A percentile compares a stretch with the other conserved stretches of the same genome.
phyloP scores from a whole-genome alignment of 164 flowering plant genomes.

The Nymphaea thermarum region DNA sequence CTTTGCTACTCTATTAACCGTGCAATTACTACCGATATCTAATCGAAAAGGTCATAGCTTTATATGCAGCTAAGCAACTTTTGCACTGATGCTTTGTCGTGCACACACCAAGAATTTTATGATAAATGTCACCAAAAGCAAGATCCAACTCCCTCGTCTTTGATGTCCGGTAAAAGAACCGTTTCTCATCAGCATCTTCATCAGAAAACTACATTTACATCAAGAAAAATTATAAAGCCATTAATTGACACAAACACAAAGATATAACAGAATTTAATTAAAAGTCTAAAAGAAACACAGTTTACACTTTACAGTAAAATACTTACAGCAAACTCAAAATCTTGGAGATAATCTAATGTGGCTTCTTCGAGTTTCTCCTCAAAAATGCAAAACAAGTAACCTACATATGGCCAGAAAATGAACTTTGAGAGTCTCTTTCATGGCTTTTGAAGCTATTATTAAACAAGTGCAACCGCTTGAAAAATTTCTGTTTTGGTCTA shows the following conservation, averaged over 20 bases:
- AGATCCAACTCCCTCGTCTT: slow-evolving; percentile 85
- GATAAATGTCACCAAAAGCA: slow-evolving; percentile 87
- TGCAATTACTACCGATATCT: no score
- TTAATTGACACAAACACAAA: background rate
- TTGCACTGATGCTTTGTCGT: no score
- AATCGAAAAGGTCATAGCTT: no score
- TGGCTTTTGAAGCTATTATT: no score
- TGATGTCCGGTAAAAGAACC: slow-evolving; percentile 67
- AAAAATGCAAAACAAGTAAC: slow-evolving; percentile 80
- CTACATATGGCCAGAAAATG: slow-evolving; percentile 19
- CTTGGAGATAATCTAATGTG: slow-evolving; percentile 42
- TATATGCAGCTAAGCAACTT: no score
- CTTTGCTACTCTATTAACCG: no score
- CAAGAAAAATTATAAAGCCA: background rate
- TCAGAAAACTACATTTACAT: slow-evolving; percentile 52
- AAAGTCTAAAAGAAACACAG: no score
- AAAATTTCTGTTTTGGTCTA: no score
- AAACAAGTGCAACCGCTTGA: no score
- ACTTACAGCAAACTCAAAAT: slow-evolving; percentile 81
- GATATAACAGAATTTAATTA: background rate
- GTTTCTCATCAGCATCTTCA: slow-evolving; percentile 49
- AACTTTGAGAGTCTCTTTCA: no score
- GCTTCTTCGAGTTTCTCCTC: slow-evolving; percentile 56
- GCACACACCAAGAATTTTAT: slow-evolving; percentile 68
- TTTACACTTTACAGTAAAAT: background rate